Percentiles rank a stretch among this genome's conserved stretches.
Evolutionary conservation across 208 protist species (phyloP).

Genomic region (Trypanosoma brucei): DNA sequence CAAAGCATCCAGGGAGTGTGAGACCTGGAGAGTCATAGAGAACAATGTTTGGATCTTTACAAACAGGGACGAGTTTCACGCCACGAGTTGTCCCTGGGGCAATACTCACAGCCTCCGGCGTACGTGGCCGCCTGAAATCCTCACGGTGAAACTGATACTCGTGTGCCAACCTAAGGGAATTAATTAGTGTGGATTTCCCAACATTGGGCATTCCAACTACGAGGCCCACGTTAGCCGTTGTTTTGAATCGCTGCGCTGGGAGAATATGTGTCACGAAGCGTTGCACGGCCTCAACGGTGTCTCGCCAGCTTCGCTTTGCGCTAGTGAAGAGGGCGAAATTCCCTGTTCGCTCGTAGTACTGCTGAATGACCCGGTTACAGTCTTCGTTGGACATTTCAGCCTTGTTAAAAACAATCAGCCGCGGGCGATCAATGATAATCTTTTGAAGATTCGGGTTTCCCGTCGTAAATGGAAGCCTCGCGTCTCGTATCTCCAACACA

Average conservation of each 20-base stretch:
- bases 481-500: conserved; percentile 91
- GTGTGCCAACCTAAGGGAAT: conserved; percentile 86
- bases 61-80: conserved; percentile 80
- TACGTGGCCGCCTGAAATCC: conserved; percentile 72
- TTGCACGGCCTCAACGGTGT: conserved; percentile 76
- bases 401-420: conserved; percentile 91
- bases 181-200: conserved; percentile 94
- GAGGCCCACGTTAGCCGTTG: conserved; percentile 74
- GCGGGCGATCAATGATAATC: conserved; percentile 47
- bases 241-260: conserved; percentile 54
- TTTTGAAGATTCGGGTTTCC: conserved; percentile 77
- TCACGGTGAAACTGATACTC: conserved; percentile 89
- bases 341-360: conserved; percentile 73
- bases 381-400: conserved; percentile 88
- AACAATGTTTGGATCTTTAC: conserved; percentile 74
- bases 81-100: conserved; percentile 73
- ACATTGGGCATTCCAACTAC: conserved; percentile 94
- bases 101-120: conserved; percentile 75
- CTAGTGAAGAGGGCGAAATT: conserved; percentile 81
- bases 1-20: conserved; percentile 82
- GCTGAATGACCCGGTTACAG: conserved; percentile 68
- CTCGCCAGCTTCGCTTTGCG: conserved; percentile 63
- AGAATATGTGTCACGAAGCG: conserved; percentile 77
- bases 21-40: conserved; percentile 88
- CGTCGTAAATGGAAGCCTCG: conserved; percentile 84